A percentile compares a stretch with the other conserved stretches of the same genome.
Evolutionary conservation across 495 filamentous ascomycete genomes (phyloP).

Genomic region (Talaromyces wortmannii): DNA sequence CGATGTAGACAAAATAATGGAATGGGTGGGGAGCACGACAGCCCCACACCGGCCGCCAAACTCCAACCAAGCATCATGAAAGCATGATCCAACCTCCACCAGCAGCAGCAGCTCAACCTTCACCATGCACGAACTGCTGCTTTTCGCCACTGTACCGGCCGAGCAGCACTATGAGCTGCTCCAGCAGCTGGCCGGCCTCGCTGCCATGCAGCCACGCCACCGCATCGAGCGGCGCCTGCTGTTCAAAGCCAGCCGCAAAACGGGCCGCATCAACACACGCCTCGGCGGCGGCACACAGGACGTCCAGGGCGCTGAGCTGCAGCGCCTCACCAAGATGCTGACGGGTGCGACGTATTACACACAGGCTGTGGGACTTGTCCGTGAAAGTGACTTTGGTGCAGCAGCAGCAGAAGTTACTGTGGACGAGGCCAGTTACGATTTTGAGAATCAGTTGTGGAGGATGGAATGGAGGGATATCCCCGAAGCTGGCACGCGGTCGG

Average conservation of each 20-base stretch:
- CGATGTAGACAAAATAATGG: too few species aligned
- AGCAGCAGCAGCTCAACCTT: background rate
- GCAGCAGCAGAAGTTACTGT: too few species aligned
- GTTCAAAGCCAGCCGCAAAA: slow-evolving; percentile 55
- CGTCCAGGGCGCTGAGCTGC: slow-evolving; percentile 30
- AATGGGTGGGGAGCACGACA: too few species aligned
- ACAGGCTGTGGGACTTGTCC: slow-evolving; percentile 37
- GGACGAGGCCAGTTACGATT: slow-evolving; percentile 17
- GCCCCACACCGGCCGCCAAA: too few species aligned
- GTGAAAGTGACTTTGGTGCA: slow-evolving; percentile 24
- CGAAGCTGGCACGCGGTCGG: slow-evolving; percentile 39
- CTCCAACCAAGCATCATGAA: background rate
- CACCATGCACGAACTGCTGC: slow-evolving; percentile 39
- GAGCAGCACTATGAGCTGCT: slow-evolving; percentile 52
- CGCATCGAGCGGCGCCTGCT: slow-evolving; percentile 55
- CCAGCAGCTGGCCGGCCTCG: slow-evolving; percentile 60
- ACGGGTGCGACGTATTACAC: slow-evolving; percentile 46
- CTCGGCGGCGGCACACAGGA: slow-evolving; percentile 38
- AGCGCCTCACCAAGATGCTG: slow-evolving; percentile 39
- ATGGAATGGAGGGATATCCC: slow-evolving; percentile 49
- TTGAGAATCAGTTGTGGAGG: slow-evolving; percentile 36
- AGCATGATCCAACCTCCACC: background rate
- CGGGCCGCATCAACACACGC: slow-evolving; percentile 25
- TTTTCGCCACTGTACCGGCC: slow-evolving; percentile 41
- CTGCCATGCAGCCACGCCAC: slow-evolving; percentile 57